These are phyloP conservation scores for Rhizophagus clarus DNA, from an alignment of 192 early-diverging fungal species.

Conservation along the genomic window DNA sequence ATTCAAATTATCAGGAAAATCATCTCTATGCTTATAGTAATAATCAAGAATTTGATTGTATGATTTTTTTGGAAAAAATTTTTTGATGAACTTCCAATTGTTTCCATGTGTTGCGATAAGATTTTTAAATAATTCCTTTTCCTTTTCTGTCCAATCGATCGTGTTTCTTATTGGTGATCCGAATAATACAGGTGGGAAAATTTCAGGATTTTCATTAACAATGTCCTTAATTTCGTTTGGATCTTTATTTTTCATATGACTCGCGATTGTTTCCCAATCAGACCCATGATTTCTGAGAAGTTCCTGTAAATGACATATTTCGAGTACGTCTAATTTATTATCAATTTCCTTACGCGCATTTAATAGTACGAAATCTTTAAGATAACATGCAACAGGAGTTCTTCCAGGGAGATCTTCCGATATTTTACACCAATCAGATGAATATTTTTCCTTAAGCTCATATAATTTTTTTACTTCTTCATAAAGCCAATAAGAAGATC, in stretches of 20 bases:
- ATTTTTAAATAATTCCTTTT: not conserved
- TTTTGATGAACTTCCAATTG: conserved; percentile 4
- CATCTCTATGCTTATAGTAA: not conserved
- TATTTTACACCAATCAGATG: conserved; percentile 13
- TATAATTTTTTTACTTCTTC: conserved; percentile 4
- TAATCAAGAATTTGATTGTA: not conserved
- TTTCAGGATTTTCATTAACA: not conserved
- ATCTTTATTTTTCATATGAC: not conserved
- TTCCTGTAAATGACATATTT: not conserved
- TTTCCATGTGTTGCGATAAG: not conserved
- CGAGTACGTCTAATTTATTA: not conserved
- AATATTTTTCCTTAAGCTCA: not conserved
- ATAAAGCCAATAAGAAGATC: not conserved
- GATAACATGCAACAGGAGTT: not conserved
- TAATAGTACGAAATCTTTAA: not conserved
- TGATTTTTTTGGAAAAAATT: not conserved
- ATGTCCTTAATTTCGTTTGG: not conserved
- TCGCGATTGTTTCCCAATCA: conserved; percentile 7
- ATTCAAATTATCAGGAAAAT: not conserved
- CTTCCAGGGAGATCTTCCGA: not conserved
- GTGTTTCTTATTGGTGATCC: not conserved
- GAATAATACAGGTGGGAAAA: not conserved
- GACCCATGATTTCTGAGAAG: not conserved
- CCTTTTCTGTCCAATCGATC: not conserved
- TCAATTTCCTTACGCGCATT: not conserved